These are phyloP conservation scores for Pseudocercospora fuligena DNA, from an alignment of 2,329 filamentous ascomycete species.

Conservation along the genomic window DNA sequence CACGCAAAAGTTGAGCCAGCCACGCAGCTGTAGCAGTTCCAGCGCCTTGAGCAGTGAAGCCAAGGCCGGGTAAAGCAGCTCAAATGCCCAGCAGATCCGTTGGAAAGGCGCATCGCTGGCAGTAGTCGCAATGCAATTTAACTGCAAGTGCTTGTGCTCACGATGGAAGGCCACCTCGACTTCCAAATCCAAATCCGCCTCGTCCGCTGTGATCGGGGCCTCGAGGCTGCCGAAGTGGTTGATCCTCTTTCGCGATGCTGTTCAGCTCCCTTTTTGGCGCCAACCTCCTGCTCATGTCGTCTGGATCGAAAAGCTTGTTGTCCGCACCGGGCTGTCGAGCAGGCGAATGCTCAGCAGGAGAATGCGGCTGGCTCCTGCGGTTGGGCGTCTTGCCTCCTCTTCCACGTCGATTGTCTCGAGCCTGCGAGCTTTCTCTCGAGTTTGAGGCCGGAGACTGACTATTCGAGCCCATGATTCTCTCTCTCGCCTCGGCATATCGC, in stretches of 20 bases:
- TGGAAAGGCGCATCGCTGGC: background rate
- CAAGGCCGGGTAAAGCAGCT: background rate
- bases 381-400: conserved; percentile 33
- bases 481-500: conserved; percentile 85
- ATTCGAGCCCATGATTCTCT: conserved; percentile 78
- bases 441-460: conserved; percentile 35
- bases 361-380: conserved; percentile 43
- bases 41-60: background rate
- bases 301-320: conserved; percentile 78
- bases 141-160: background rate
- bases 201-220: conserved; percentile 78
- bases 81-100: background rate
- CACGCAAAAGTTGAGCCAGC: background rate
- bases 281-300: conserved; percentile 57
- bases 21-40: background rate
- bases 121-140: background rate
- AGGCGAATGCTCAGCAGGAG: conserved; percentile 44
- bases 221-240: conserved; percentile 73
- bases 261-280: conserved; percentile 57
- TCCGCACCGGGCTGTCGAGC: conserved; percentile 40
- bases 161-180: conserved; percentile 57
- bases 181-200: conserved; percentile 77
- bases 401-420: conserved; percentile 31
- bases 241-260: conserved; percentile 62
- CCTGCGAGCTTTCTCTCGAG: conserved; percentile 40